Evolutionary conservation across 352 stramenopile species (phyloP).

Genomic region (Pythium rhizo-oryzae): DNA sequence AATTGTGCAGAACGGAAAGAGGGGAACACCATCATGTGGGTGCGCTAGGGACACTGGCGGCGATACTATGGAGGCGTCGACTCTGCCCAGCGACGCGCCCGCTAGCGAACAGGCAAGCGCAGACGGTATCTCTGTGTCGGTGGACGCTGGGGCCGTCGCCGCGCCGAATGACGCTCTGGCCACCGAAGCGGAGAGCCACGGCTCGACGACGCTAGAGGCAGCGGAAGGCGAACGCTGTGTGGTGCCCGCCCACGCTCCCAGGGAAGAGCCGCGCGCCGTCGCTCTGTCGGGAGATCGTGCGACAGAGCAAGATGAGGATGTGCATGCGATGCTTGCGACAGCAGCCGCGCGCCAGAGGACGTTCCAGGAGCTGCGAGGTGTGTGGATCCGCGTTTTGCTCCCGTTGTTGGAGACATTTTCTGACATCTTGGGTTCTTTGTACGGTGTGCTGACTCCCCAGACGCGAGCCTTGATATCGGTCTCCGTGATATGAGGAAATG

Average conservation of each 20-base stretch:
- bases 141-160: too few relatives aligned
- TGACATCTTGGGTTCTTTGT: neutral
- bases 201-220: too few relatives aligned
- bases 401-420: neutral
- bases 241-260: too few relatives aligned
- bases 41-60: neutral
- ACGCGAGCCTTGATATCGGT: conserved; percentile 13
- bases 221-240: too few relatives aligned
- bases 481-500: conserved; percentile 25
- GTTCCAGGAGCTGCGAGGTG: conserved; percentile 25
- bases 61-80: neutral
- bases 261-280: neutral
- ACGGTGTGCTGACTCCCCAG: neutral
- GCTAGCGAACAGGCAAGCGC: neutral
- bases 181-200: too few relatives aligned
- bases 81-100: neutral
- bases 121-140: too few relatives aligned
- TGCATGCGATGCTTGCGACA: conserved; percentile 12
- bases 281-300: neutral
- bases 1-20: neutral
- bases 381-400: neutral
- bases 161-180: too few relatives aligned
- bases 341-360: conserved; percentile 18
- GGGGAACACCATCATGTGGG: neutral
- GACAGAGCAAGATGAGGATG: neutral